Evolutionary conservation across 2,329 filamentous ascomycete species (phyloP), one percentile per base, ranked within the genome.

Genomic region (Cercospora sp.): DNA sequence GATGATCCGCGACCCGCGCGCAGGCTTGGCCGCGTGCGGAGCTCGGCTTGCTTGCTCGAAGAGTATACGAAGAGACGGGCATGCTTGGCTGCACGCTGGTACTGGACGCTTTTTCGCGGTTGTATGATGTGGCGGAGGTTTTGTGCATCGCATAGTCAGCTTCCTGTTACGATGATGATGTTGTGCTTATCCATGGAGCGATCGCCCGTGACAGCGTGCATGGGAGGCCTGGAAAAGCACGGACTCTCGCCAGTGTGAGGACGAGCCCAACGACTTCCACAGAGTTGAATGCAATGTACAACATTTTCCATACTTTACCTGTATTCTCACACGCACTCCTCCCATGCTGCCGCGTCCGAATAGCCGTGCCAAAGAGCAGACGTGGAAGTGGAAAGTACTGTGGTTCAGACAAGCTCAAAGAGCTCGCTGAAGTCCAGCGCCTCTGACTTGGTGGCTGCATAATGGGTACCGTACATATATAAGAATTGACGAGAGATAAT

Each of bases 11-110:
- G 60, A 42, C 10, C 20, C n/a, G 28, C 31, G 9, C n/a, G 3
- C n/a, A 59, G 60, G 18, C 59, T 62, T 66, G 31, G 64, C 58
- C 23, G 42, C 18, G 42, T 12, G 42, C 45, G 60, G 60, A 63
- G 60, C 60, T 63, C 60, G 60, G 60, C 60, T 63, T 53, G 42
- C 33, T 39, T 62, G 60, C 60, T 62, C 26, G 61, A 51, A 26
- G 61, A 63, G 61, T 63, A 53, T 16, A 59, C 30, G 61, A 51
- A 53, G 45, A 33, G 16, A 36, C 48, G 23, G 16, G 2, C 55
- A 31, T 13, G 16, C 55, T 59, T 59, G 55, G 55, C 55, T 59
- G 31, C 9, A 55, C 48, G 12, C 20, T 23, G 23, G 30, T n/a
- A 55, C 20, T 28, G 9, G 10, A 10, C 23, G 48, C 48, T 55